Base-by-base conservation (phyloP, 2,329 filamentous ascomycete species). In the Sporothrix phasma region DNA sequence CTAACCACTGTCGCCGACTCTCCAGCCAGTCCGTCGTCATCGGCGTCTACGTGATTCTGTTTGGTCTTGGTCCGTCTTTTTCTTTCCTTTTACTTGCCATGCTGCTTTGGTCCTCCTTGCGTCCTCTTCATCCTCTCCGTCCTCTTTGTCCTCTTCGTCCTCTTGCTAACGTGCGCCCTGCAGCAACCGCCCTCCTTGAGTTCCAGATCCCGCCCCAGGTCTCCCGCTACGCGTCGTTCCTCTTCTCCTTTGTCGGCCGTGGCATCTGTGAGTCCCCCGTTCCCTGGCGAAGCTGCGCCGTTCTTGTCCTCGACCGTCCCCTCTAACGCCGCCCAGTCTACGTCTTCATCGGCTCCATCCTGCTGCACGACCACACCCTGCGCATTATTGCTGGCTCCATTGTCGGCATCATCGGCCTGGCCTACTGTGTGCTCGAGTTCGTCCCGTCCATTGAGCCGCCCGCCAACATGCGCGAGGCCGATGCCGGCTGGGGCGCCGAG, bases 221-320 rank as follows among this genome's bases (percentile, higher is more conserved):
- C 63, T 88, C 92, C 65, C 88, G 91, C 78, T 96, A 97, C 80
- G 93, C 92, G 63, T 96, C 91, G 11, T 99, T 99, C 81, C 87
- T 97, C 77, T 97, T 97, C 81, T 96, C 90, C 65, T 97, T 99
- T 82, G 79, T 97, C 70, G 94, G 94, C 67, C 92, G 94, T 74
- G 94, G 94, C 77, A 82, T 91, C 75, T 97, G 92, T 96, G 85
- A 78, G 91, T 54, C n/a, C n/a, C n/a, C n/a, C n/a, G n/a, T n/a
- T n/a, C n/a, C n/a, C n/a, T n/a, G n/a, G n/a, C n/a, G n/a, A n/a
- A n/a, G n/a, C n/a, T n/a, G n/a, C n/a, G n/a, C n/a, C n/a, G n/a
- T n/a, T n/a, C n/a, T 17, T 7, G 17, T n/a, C 41, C 41, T 34
- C 31, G 15, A 1, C 15, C 7, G 15, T n/a, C 5, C 1, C 17